These are phyloP conservation scores for Coemansia sp. DNA, from an alignment of 192 early-diverging fungal genomes.

Conservation along the genomic window DNA sequence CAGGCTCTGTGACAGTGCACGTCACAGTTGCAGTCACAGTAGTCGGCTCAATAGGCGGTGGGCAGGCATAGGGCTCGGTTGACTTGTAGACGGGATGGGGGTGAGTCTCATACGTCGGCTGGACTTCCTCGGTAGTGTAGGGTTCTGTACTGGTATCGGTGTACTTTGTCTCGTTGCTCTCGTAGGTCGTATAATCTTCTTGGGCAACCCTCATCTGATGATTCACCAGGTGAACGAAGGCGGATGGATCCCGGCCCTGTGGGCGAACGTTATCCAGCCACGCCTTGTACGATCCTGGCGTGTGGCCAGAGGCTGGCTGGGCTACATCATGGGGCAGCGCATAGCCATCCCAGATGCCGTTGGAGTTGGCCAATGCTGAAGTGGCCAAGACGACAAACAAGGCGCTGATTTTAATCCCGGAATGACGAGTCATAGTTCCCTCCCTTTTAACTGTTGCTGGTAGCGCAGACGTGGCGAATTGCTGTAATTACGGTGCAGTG, in stretches of 20 bases:
- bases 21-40: slow-evolving; percentile 20
- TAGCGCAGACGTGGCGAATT: not conserved
- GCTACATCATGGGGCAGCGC: slow-evolving; percentile 3
- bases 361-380: slow-evolving; percentile 14
- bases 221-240: not conserved
- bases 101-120: slow-evolving; percentile 19
- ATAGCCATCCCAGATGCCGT: slow-evolving; percentile 27
- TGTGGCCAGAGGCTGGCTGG: not conserved
- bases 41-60: slow-evolving; percentile 14
- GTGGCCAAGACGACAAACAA: slow-evolving; percentile 31
- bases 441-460: not conserved
- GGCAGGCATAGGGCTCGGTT: slow-evolving; percentile 17
- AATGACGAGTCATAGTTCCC: not conserved
- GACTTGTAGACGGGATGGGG: slow-evolving; percentile 21
- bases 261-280: not conserved
- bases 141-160: not conserved
- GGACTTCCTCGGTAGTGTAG: slow-evolving; percentile 33
- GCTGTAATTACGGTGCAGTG: not conserved
- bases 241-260: not conserved
- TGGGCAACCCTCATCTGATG: slow-evolving; percentile 9
- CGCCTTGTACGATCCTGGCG: not conserved
- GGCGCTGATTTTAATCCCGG: slow-evolving; percentile 36
- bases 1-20: slow-evolving; percentile 26
- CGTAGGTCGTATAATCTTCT: slow-evolving; percentile 1
- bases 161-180: slow-evolving; percentile 18